Evolutionary conservation across 768 basidiomycete species (phyloP), one percentile per base, ranked within the genome.

Genomic region (Pleurotus citrinopileatus): DNA sequence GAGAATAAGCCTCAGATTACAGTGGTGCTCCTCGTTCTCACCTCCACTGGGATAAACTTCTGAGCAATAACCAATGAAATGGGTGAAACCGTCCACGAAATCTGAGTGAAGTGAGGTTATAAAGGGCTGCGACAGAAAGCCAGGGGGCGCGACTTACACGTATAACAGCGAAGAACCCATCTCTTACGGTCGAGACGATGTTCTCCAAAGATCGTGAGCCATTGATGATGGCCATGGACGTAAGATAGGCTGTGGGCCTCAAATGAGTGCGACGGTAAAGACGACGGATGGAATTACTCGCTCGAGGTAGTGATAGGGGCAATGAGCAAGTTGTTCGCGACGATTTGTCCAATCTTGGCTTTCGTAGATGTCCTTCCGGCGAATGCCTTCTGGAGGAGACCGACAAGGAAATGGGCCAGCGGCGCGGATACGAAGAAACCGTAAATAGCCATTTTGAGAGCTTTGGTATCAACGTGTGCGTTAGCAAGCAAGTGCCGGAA

Each of bases 401-500:
- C 83, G 17, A 91, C 80, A 56, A 94, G 82, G 65, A 78, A 69
- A 64, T 95, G 93, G 37, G 83, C 78, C 26, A 95, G 66, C 0
- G 93, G 93, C 4, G 91, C 93, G 10, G 91, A 91, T 36, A 95
- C 78, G 60, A 88, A 76, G 71, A 89, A 83, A 56, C 93, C 93
- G 64, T 92, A 94, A 19, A 87, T 46, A 0, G 83, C 88, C 86
- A 94, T 91, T 69, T 94, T 92, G 61, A 89, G 53, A 5, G 93
- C 89, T 61, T 84, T 87, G 56, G 73, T 54, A 64, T 91, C 77
- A 48, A 93, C 67, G 65, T 89, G 84, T 4, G 72, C 72, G 43
- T 68, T 72, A 3, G 80, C 82, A 44, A 88, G 77, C 15, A 72
- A 63, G 58, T 80, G 83, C 48, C 75, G 61, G 57, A 83, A 62